Conservation (phyloP, 306 rosid genomes). For the Quillaja saponaria region DNA sequence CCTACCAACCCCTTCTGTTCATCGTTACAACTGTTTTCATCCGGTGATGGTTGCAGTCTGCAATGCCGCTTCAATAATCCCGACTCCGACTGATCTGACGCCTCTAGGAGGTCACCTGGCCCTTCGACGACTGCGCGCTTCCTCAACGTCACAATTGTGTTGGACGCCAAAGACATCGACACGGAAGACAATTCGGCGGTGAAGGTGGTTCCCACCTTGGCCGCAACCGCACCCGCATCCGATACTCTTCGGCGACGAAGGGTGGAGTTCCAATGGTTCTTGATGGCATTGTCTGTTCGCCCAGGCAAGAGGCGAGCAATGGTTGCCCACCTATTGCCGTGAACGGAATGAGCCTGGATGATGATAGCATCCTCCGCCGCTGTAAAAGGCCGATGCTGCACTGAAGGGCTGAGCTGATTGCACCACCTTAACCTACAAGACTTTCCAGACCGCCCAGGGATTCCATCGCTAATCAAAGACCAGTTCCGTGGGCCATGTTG, state of each 20-base stretch:
- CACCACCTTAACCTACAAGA: slow-evolving; percentile 90
- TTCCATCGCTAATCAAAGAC: slow-evolving; percentile 69
- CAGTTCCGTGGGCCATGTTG: slow-evolving; percentile 80
- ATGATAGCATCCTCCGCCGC: slow-evolving; percentile 64
- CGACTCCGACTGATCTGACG: slow-evolving; percentile 7
- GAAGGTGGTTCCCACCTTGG: too few relatives aligned
- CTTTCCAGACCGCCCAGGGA: slow-evolving; percentile 84
- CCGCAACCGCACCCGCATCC: too few relatives aligned
- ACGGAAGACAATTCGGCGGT: slow-evolving; percentile 16
- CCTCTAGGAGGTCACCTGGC: not conserved
- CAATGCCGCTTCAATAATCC: slow-evolving; percentile 40
- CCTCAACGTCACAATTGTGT: not conserved
- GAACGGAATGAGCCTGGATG: slow-evolving; percentile 56
- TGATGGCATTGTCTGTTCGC: slow-evolving; percentile 87
- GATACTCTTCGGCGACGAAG: slow-evolving; percentile 54
- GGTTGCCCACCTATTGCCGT: slow-evolving; percentile 95
- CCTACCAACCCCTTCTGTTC: slow-evolving; percentile 14
- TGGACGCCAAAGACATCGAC: slow-evolving; percentile 29
- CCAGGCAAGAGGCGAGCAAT: slow-evolving; percentile 84
- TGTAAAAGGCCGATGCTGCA: slow-evolving; percentile 75
- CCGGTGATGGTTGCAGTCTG: slow-evolving; percentile 25
- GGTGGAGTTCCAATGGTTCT: slow-evolving; percentile 94
- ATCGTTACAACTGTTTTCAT: slow-evolving; percentile 9
- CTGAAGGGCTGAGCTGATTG: slow-evolving; percentile 85
- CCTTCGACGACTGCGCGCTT: slow-evolving; percentile 26